A percentile compares a stretch with the other conserved stretches of the same genome.
Evolutionary conservation across 148 eudicot genomes (phyloP).

Genomic region (Rhododendron vialii): DNA sequence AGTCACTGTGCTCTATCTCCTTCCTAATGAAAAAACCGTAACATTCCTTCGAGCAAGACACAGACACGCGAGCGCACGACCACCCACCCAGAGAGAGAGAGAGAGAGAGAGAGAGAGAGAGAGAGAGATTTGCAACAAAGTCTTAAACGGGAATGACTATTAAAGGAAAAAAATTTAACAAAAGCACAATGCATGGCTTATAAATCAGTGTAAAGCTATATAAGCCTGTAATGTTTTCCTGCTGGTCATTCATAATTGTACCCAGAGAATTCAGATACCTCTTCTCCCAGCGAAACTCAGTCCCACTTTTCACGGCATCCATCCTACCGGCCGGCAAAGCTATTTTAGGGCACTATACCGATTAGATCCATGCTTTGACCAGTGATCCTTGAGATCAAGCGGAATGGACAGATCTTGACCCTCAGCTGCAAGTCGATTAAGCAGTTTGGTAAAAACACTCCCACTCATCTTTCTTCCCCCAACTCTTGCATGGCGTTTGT

Average conservation of each 20-base stretch:
- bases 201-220: neutral
- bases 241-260: neutral
- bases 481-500: constrained; percentile 32
- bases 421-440: constrained; percentile 32
- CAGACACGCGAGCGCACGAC: neutral
- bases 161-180: neutral
- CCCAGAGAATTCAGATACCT: neutral
- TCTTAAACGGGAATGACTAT: neutral
- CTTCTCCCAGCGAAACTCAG: neutral
- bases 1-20: neutral
- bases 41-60: neutral
- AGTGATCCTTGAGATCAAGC: constrained; percentile 39
- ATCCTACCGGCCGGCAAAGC: neutral
- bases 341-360: constrained; percentile 36
- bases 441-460: constrained; percentile 29
- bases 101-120: constrained; percentile 3
- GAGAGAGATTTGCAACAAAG: neutral
- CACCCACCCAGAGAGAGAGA: neutral
- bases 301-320: neutral
- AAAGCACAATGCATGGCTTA: neutral
- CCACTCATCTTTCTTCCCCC: constrained; percentile 51
- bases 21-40: neutral
- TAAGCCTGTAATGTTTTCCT: neutral
- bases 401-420: constrained; percentile 33
- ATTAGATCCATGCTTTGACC: constrained; percentile 44